These are phyloP conservation scores for Wallemia hederae DNA, from an alignment of 1,284 basidiomycete species.

Conservation along the genomic window DNA sequence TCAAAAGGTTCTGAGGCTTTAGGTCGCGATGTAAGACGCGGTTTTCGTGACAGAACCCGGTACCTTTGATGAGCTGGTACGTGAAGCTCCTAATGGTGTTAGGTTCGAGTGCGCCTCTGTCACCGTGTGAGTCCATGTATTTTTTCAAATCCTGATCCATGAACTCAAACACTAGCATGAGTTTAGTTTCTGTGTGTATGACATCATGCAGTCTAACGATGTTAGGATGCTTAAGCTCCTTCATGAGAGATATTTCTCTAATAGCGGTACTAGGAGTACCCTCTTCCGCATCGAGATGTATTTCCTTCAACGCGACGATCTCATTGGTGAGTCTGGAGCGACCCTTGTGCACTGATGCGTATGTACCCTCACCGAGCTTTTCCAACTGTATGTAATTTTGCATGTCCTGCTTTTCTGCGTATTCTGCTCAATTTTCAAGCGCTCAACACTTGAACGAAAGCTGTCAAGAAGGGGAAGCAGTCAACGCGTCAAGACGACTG, in stretches of 20 bases:
- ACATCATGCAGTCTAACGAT: conserved; percentile 92
- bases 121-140: conserved; percentile 22
- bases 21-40: conserved; percentile 89
- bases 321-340: conserved; percentile 61
- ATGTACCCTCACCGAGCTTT: conserved; percentile 3
- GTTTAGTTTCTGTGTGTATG: conserved; percentile 89
- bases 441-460: too few species aligned
- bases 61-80: conserved; percentile 90
- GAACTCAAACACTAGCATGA: conserved; percentile 95
- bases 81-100: conserved; percentile 84
- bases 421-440: not conserved
- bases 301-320: conserved; percentile 72
- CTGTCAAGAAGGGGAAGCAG: too few species aligned
- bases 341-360: conserved; percentile 24
- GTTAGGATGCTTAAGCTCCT: conserved; percentile 81
- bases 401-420: too few species aligned
- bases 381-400: not conserved
- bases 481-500: not conserved
- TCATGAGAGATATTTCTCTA: conserved; percentile 85
- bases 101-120: conserved; percentile 75
- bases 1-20: conserved; percentile 90
- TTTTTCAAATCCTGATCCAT: conserved; percentile 97
- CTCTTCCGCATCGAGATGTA: conserved; percentile 82
- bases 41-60: conserved; percentile 96
- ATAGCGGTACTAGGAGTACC: conserved; percentile 84